Conservation (phyloP, 495 filamentous ascomycete genomes). For the Neurospora sp. region DNA sequence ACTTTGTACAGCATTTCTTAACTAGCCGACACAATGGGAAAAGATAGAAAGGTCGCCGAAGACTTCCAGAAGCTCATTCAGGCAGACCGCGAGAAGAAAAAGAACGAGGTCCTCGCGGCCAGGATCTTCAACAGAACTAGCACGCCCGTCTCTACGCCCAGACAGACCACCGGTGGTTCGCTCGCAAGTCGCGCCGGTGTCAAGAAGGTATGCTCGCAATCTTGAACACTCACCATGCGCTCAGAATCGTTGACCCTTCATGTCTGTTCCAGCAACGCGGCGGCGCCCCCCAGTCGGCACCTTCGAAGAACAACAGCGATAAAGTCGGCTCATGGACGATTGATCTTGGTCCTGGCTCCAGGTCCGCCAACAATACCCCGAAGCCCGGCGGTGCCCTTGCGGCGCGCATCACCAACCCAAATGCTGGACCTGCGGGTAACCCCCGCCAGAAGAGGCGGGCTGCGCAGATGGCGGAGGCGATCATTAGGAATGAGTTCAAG, state of each 20-base stretch:
- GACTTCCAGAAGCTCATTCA: slow-evolving; percentile 61
- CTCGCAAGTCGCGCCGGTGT: slow-evolving; percentile 70
- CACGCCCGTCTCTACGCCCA: slow-evolving; percentile 46
- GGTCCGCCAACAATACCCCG: slow-evolving; percentile 20
- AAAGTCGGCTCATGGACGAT: background rate
- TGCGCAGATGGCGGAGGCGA: slow-evolving; percentile 22
- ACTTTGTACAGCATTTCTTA: background rate
- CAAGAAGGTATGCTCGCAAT: slow-evolving; percentile 46
- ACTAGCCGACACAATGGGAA: slow-evolving; percentile 9
- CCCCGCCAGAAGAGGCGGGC: slow-evolving; percentile 19
- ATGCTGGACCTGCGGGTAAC: slow-evolving; percentile 15
- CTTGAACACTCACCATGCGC: background rate
- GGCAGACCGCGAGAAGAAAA: slow-evolving; percentile 58
- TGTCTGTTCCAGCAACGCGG: slow-evolving; percentile 30
- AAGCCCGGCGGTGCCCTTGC: slow-evolving; percentile 29
- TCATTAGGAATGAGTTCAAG: slow-evolving; percentile 20
- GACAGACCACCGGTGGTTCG: slow-evolving; percentile 39
- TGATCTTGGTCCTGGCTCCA: background rate
- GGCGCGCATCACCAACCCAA: slow-evolving; percentile 32
- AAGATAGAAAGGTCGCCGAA: slow-evolving; percentile 33
- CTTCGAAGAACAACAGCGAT: background rate
- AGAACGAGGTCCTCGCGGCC: slow-evolving; percentile 60
- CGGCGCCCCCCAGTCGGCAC: slow-evolving; percentile 18
- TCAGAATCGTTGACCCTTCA: background rate
- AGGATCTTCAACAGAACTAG: slow-evolving; percentile 59